Evolutionary conservation across 2,329 filamentous ascomycete genomes (phyloP).

Genomic region (Penicillium sp.): DNA sequence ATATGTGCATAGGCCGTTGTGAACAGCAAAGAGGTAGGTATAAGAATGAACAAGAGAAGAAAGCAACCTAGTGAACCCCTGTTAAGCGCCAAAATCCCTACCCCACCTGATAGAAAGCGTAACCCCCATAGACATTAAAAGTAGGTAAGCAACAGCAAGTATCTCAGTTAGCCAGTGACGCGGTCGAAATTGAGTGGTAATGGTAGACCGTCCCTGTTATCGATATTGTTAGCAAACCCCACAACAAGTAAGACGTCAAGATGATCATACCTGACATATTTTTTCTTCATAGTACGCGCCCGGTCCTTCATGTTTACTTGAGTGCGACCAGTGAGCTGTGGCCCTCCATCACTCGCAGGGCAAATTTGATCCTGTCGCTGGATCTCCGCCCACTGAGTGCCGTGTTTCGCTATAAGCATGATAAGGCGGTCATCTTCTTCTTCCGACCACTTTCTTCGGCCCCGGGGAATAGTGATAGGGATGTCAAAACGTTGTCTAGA

Average conservation of each 20-base stretch:
- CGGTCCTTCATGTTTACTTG: slow-evolving; percentile 63
- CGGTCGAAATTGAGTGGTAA: slow-evolving; percentile 2
- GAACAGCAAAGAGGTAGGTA: background rate
- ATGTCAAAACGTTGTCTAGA: background rate
- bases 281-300: slow-evolving; percentile 60
- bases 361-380: slow-evolving; percentile 38
- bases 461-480: too few species aligned
- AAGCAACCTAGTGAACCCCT: background rate
- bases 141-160: background rate
- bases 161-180: background rate
- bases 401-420: slow-evolving; percentile 55
- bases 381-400: slow-evolving; percentile 57
- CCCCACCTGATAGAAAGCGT: background rate
- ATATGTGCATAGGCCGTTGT: background rate
- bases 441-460: slow-evolving; percentile 42
- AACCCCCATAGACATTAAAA: background rate
- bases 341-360: slow-evolving; percentile 38
- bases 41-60: background rate
- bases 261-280: slow-evolving; percentile 40
- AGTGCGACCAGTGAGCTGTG: slow-evolving; percentile 46
- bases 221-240: background rate
- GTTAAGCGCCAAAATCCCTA: background rate
- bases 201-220: background rate
- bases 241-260: background rate
- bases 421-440: slow-evolving; percentile 54